Percentiles rank a stretch among this genome's conserved stretches.
Evolutionary conservation across 164 flowering plant species (phyloP).

Genomic region (Nymphaea thermarum): DNA sequence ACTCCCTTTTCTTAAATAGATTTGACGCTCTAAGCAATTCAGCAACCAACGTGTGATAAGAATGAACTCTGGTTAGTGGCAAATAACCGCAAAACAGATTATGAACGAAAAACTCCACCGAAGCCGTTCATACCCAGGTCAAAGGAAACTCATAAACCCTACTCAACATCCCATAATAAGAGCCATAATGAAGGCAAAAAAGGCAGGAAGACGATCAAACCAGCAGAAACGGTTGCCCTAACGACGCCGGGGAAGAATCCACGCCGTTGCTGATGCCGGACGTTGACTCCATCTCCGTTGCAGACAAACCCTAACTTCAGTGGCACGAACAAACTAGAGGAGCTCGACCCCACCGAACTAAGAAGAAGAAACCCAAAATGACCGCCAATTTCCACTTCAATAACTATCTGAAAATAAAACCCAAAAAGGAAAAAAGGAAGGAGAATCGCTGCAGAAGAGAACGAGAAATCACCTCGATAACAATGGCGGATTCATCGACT

Average conservation of each 20-base stretch:
- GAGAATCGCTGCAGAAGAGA: neutral
- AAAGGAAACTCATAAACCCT: neutral
- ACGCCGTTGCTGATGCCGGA: neutral
- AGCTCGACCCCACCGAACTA: slow-evolving; percentile 10
- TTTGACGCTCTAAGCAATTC: too few species aligned
- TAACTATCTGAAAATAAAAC: too few species aligned
- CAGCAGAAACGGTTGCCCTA: slow-evolving; percentile 28
- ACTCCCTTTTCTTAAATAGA: too few species aligned
- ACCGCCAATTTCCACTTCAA: neutral
- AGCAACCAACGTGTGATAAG: too few species aligned
- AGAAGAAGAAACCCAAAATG: neutral
- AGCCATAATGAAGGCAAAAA: neutral
- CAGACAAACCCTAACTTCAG: slow-evolving; percentile 12
- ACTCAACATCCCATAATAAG: too few species aligned
- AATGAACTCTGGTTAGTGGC: too few species aligned
- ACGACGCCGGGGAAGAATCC: slow-evolving; percentile 4
- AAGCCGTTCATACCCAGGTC: neutral
- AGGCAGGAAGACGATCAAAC: slow-evolving; percentile 6
- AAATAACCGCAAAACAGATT: too few species aligned
- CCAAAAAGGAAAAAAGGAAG: neutral
- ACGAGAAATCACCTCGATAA: neutral
- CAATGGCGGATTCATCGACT: neutral
- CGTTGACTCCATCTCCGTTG: slow-evolving; percentile 3
- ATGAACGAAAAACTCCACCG: neutral
- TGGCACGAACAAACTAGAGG: slow-evolving; percentile 22